A percentile compares a stretch with the other conserved stretches of the same genome.
Evolutionary conservation across 2,329 filamentous ascomycete species (phyloP).

Genomic region (Penicillium sp.): DNA sequence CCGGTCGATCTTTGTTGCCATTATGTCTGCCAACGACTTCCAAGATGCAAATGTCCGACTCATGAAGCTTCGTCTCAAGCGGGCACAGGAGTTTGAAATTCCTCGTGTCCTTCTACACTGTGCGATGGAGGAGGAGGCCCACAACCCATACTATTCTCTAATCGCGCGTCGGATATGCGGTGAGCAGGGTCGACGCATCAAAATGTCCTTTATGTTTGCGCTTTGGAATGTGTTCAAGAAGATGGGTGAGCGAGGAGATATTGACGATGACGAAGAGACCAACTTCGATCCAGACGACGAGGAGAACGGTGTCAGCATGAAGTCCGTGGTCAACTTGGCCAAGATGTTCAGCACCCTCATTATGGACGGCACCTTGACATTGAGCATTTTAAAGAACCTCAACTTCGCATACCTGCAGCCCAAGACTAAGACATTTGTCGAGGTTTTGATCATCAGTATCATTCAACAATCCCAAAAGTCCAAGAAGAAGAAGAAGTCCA

Average conservation of each 20-base stretch:
- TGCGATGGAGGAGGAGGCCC: slow-evolving; percentile 73
- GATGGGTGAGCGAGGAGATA: slow-evolving; percentile 67
- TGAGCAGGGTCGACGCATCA: slow-evolving; percentile 64
- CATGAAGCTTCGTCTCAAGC: slow-evolving; percentile 78
- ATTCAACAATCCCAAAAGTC: slow-evolving; percentile 63
- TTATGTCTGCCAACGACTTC: slow-evolving; percentile 80
- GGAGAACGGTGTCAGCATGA: slow-evolving; percentile 50
- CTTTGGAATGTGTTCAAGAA: slow-evolving; percentile 82
- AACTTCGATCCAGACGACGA: slow-evolving; percentile 53
- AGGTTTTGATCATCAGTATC: slow-evolving; percentile 73
- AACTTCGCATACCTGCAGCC: slow-evolving; percentile 75
- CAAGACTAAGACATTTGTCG: slow-evolving; percentile 74
- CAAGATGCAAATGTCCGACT: slow-evolving; percentile 80
- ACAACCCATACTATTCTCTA: slow-evolving; percentile 91
- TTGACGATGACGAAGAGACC: slow-evolving; percentile 62
- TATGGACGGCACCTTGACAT: slow-evolving; percentile 55
- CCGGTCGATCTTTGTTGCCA: slow-evolving; percentile 85
- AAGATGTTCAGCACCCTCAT: slow-evolving; percentile 65
- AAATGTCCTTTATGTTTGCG: slow-evolving; percentile 81
- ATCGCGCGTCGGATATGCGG: slow-evolving; percentile 74
- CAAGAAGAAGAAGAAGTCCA: slow-evolving; percentile 25
- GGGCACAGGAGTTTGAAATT: slow-evolving; percentile 80
- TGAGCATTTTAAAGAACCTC: slow-evolving; percentile 61
- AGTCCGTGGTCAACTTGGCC: slow-evolving; percentile 64
- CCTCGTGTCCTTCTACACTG: slow-evolving; percentile 85